phyloP scores from a whole-genome alignment of 371 early-diverging fungal genomes.

The Mortierella sp. region DNA sequence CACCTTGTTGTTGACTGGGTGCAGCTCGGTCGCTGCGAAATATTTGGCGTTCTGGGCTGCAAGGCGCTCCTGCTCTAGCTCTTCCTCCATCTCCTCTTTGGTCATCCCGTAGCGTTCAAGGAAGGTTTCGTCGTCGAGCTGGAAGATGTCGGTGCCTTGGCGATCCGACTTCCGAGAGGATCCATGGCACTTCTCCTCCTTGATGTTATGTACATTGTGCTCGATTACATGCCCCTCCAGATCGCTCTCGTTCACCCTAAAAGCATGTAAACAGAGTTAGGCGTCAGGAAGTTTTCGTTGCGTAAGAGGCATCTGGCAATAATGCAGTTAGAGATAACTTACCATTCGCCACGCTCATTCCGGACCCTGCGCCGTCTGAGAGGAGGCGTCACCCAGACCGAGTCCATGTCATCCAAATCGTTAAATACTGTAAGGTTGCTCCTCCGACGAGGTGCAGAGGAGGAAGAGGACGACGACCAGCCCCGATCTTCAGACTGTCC shows the following conservation, averaged over 20 bases:
- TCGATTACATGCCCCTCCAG: conserved; percentile 76
- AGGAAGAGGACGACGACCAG: conserved; percentile 48
- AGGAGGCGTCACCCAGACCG: conserved; percentile 37
- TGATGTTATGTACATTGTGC: conserved; percentile 60
- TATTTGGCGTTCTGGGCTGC: conserved; percentile 67
- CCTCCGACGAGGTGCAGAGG: conserved; percentile 32
- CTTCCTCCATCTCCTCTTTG: conserved; percentile 59
- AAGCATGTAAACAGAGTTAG: neutral
- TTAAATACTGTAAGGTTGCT: neutral
- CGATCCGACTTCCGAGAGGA: conserved; percentile 8
- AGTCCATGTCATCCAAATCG: conserved; percentile 20
- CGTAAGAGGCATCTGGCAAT: neutral
- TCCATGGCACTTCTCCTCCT: conserved; percentile 1
- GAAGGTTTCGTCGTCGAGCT: conserved; percentile 30
- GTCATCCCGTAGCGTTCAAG: conserved; percentile 45
- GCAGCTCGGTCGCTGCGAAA: conserved; percentile 64
- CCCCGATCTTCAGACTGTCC: conserved; percentile 46
- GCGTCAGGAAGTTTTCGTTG: neutral
- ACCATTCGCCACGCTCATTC: conserved; percentile 78
- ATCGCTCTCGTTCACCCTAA: conserved; percentile 76
- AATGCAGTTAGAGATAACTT: neutral
- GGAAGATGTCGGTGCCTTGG: conserved; percentile 22
- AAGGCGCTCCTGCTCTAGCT: conserved; percentile 59
- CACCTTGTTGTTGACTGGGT: conserved; percentile 39
- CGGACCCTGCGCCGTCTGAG: conserved; percentile 74